Evolutionary conservation across 2,329 filamentous ascomycete species (phyloP), one percentile per base, ranked within the genome.

Genomic region (Ophiognomonia clavigignenti-juglandacearum): DNA sequence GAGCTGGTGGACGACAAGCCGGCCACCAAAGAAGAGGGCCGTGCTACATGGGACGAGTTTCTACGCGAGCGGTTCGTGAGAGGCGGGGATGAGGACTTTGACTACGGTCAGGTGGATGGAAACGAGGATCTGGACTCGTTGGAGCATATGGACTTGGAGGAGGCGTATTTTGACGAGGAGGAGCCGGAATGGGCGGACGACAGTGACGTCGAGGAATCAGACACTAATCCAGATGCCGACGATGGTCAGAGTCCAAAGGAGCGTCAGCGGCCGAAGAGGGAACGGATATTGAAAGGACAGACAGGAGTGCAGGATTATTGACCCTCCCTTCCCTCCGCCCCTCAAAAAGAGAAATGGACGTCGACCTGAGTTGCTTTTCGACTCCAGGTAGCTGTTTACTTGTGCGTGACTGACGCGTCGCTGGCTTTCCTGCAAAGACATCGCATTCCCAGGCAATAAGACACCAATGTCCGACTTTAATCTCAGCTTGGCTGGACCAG

Each of bases 131-230:
- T 82, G 47, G 88, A 95, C 61, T 80, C 64, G 61, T 66, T 72
- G 64, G 74, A 60, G 71, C 79, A 69, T 53, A 67, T 72, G n/a
- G 82, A 85, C 43, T 70, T 71, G 13, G 76, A 92, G 63, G 88
- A 95, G 31, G 75, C 74, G 18, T 95, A 87, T 71, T 91, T 95
- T 60, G 87, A 90, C 19, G 81, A 82, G 6, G 85, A 95, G 69
- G 83, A 87, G 56, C 84, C 86, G 0, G 73, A 74, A 39, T 88
- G 84, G 77, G 70, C 77, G 24, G 69, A 71, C 32, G 73, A 71
- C 42, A 68, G 65, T 6, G 61, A 35, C 6, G 43, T 16, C 1
- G 46, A 35, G 20, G 43, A 32, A 13, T 51, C 44, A 22, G 54
- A 71, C 3, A 64, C 62, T 11, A 62, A 61, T 6, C 11, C 4